A percentile compares a stretch with the other conserved stretches of the same genome.
phyloP scores from a whole-genome alignment of 2,329 filamentous ascomycete genomes.

The Neonectria magnoliae region DNA sequence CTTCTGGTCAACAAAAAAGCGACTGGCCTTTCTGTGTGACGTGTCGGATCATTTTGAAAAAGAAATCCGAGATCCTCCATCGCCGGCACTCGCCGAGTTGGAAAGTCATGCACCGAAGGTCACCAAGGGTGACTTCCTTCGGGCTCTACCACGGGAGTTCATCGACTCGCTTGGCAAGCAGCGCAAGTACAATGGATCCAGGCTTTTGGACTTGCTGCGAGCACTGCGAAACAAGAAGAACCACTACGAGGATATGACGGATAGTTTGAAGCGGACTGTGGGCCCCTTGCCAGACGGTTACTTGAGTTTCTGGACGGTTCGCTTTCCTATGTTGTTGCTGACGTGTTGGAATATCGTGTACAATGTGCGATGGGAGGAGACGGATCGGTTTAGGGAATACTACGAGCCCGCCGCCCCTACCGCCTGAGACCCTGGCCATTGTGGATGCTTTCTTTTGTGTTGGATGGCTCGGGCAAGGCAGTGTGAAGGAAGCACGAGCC shows the following conservation, averaged over 20 bases:
- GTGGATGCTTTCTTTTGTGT: too few species aligned
- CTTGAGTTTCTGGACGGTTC: constrained; percentile 81
- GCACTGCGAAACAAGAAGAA: constrained; percentile 96
- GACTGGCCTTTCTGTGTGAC: constrained; percentile 92
- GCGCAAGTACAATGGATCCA: constrained; percentile 88
- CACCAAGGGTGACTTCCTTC: constrained; percentile 80
- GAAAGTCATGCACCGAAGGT: constrained; percentile 63
- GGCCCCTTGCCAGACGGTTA: constrained; percentile 83
- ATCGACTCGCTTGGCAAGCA: constrained; percentile 92
- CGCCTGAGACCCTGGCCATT: too few species aligned
- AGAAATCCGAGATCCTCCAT: constrained; percentile 85
- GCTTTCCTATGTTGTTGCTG: constrained; percentile 82
- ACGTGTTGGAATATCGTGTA: constrained; percentile 80
- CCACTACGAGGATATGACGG: constrained; percentile 96
- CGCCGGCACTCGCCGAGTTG: constrained; percentile 69
- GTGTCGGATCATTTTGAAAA: constrained; percentile 97
- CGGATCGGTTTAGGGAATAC: constrained; percentile 77
- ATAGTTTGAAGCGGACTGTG: constrained; percentile 74
- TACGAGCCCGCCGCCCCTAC: constrained; percentile 60
- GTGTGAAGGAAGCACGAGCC: too few species aligned
- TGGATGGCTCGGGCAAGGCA: too few species aligned
- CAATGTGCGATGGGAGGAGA: constrained; percentile 69
- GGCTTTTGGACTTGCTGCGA: constrained; percentile 85
- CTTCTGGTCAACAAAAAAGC: constrained; percentile 93
- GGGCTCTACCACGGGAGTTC: constrained; percentile 79